Evolutionary conservation across 257 asterid species (phyloP), one percentile per base, ranked within the genome.

Genomic region (Solanum pimpinellifolium): DNA sequence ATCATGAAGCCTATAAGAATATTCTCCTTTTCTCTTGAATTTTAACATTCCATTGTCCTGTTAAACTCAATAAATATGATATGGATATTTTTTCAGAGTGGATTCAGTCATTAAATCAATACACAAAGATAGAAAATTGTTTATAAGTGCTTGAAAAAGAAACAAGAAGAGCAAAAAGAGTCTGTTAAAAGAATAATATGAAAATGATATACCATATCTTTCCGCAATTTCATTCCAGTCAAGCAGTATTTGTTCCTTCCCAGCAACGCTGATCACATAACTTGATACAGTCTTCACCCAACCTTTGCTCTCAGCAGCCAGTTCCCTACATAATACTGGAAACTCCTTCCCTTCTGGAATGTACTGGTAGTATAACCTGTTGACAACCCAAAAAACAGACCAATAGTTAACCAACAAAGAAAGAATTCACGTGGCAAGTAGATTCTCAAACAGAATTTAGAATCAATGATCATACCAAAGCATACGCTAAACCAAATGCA

Each of bases 141-240:
- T 80, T 44, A 47, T 47, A 80, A 80, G 44, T 29, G 68, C 68
- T 49, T 49, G 85, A 13, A 5, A 80, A 47, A 47, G 44, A 29
- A 80, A 47, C 66, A 47, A 80, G 68, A 80, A 9, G 85, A 49
- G 85, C 18, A 29, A 84, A 65, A 13, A 25, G 11, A 41, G 16
- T 18, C 41, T 41, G 29, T 31, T 47, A 72, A 23, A 18, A 16
- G 49, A 85, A 33, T 11, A 89, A 25, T 12, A 81, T 62, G 35
- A 29, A 88, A 90, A 81, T 41, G 60, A 81, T 93, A 90, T 89
- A 92, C 99, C 99, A 85, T 93, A 86, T 87, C 90, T 90, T 89
- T 95, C 96, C 3, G 98, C 97, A 83, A 95, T 92, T 86, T 94
- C 97, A 89, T 97, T 97, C 98, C 98, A 97, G 88, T 97, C 98